Conservation (phyloP, 192 early-diverging fungal genomes). For the Podila verticillata region DNA sequence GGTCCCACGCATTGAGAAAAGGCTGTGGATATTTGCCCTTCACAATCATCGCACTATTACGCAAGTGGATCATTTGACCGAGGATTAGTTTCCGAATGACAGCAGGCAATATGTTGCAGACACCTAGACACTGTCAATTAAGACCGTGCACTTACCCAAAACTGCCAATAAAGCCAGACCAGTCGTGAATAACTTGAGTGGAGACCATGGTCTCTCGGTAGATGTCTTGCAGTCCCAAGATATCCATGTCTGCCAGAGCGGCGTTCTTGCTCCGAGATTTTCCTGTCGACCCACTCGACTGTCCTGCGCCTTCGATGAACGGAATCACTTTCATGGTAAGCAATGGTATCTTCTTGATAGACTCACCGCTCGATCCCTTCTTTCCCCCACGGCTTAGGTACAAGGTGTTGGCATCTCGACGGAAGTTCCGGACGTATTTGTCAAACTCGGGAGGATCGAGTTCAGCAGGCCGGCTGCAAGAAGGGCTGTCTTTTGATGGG, state of each 20-base stretch:
- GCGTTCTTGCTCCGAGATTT: slow-evolving; percentile 69
- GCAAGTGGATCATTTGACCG: neutral
- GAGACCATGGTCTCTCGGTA: slow-evolving; percentile 62
- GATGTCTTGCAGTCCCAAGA: slow-evolving; percentile 31
- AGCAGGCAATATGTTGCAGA: too few species aligned
- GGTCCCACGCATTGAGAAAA: slow-evolving; percentile 79
- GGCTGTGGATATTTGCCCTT: slow-evolving; percentile 71
- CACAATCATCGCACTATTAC: slow-evolving; percentile 71
- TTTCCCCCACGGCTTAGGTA: neutral
- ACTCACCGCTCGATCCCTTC: neutral
- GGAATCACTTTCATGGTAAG: slow-evolving; percentile 85
- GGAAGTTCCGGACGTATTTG: neutral
- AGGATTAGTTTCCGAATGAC: neutral
- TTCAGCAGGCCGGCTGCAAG: neutral
- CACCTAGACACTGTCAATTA: too few species aligned
- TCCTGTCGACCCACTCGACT: slow-evolving; percentile 60
- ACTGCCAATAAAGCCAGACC: slow-evolving; percentile 48
- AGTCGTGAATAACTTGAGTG: slow-evolving; percentile 47
- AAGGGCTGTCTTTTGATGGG: slow-evolving; percentile 7
- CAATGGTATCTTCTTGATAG: slow-evolving; percentile 48
- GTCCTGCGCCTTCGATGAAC: slow-evolving; percentile 65
- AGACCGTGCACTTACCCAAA: slow-evolving; percentile 36
- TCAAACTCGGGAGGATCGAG: neutral
- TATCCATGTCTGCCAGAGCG: neutral
- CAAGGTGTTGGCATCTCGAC: neutral